A percentile compares a stretch with the other conserved stretches of the same genome.
These are phyloP conservation scores for Cladosporium cucumerinum DNA, from an alignment of 2,329 filamentous ascomycete species.

Conservation along the genomic window DNA sequence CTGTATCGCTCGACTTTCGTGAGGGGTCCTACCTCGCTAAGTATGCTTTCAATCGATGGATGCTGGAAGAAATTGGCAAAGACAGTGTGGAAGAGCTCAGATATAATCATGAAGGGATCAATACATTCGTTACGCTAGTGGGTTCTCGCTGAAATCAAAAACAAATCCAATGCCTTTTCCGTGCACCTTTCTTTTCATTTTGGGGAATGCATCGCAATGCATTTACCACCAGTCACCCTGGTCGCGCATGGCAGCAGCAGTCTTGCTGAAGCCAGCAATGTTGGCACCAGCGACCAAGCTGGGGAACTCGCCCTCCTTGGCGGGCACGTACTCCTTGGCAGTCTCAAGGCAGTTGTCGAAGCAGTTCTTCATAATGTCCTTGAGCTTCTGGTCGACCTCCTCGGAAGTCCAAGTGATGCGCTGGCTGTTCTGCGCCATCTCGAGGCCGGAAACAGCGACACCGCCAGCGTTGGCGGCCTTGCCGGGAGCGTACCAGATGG, in stretches of 20 bases:
- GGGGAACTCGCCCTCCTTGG: slow-evolving; percentile 78
- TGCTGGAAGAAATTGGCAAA: not conserved
- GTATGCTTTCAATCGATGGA: not conserved
- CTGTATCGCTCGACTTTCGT: not conserved
- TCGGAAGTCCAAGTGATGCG: slow-evolving; percentile 81
- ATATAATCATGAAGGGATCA: slow-evolving; percentile 3
- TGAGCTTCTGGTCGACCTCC: slow-evolving; percentile 88
- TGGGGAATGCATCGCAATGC: not conserved
- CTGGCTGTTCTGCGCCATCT: slow-evolving; percentile 98
- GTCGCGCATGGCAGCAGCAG: slow-evolving; percentile 88
- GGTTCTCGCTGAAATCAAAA: slow-evolving; percentile 13
- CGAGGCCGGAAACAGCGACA: slow-evolving; percentile 92
- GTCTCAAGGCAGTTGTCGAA: slow-evolving; percentile 88
- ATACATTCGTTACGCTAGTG: slow-evolving; percentile 16
- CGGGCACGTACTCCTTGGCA: slow-evolving; percentile 80
- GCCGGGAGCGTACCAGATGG: slow-evolving; percentile 94
- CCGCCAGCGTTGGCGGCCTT: slow-evolving; percentile 98
- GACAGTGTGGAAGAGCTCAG: not conserved
- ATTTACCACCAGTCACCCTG: slow-evolving; percentile 85
- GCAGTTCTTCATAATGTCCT: slow-evolving; percentile 90
- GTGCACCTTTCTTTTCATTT: not conserved
- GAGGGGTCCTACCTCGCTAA: no score
- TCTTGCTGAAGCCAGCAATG: slow-evolving; percentile 97
- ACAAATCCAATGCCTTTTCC: not conserved
- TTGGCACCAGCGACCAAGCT: slow-evolving; percentile 90